These are phyloP conservation scores for Akanthomyces uredinophilus DNA, from an alignment of 2,329 filamentous ascomycete genomes.

Conservation along the genomic window DNA sequence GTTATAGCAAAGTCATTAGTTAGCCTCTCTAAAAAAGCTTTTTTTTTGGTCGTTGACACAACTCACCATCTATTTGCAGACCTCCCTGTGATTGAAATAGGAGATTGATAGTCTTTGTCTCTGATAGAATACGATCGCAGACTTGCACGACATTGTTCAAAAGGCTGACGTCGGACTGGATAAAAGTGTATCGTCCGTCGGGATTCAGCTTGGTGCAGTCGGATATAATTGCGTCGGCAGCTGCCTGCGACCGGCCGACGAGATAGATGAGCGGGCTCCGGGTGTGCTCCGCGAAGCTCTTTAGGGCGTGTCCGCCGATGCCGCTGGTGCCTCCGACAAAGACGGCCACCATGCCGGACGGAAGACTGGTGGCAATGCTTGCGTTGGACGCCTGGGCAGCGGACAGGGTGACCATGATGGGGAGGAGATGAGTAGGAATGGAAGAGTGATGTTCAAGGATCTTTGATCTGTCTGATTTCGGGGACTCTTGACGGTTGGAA, in stretches of 20 bases:
- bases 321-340: constrained; percentile 48
- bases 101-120: constrained; percentile 49
- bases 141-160: constrained; percentile 43
- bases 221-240: constrained; percentile 34
- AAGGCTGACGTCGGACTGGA: constrained; percentile 40
- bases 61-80: constrained; percentile 1
- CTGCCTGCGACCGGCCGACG: constrained; percentile 40
- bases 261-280: constrained; percentile 40
- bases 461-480: not conserved
- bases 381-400: constrained; percentile 31
- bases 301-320: constrained; percentile 43
- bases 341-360: constrained; percentile 39
- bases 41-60: not conserved
- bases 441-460: too few species aligned
- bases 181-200: constrained; percentile 40
- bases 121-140: constrained; percentile 43
- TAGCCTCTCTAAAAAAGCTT: too few species aligned
- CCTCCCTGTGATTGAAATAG: constrained; percentile 32
- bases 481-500: not conserved
- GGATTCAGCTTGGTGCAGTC: constrained; percentile 41
- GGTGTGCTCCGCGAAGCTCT: constrained; percentile 37
- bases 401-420: constrained; percentile 29
- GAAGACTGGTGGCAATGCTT: constrained; percentile 27
- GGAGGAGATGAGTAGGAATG: not conserved
- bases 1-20: not conserved